Evolutionary conservation across 768 basidiomycete genomes (phyloP), one percentile per base, ranked within the genome.

Genomic region (Xerocomellus dryophilus): DNA sequence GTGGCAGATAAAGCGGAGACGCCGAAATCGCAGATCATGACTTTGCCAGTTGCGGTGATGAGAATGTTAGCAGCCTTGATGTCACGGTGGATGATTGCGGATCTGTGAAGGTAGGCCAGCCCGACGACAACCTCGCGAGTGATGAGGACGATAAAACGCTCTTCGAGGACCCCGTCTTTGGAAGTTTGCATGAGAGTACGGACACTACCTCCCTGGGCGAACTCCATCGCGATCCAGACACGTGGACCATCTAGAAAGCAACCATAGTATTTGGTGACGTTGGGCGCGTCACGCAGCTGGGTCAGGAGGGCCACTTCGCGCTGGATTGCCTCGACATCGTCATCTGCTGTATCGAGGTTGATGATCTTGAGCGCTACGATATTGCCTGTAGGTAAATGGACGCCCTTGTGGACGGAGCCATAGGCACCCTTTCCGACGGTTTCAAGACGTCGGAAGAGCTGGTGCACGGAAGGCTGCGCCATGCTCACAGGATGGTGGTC

Each of bases 221-320:
- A 86, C 69, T 99, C 97, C 97, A 99, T 99, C 35, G 88, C 92
- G 61, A 99, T 98, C 95, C 97, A 99, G 10, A 99, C 93, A 45
- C 92, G 89, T 27, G 93, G 90, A 0, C 94, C 95, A 66, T 96
- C 90, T 67, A 97, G 81, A 73, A 90, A 87, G 73, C 93, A 97
- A n/a, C 93, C 96, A 71, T 86, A 97, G 75, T 99, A 99, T 64
- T 91, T 83, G 21, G 91, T 98, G 64, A 97, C 84, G 66, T 95
- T 95, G 27, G 90, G 86, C 0, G 90, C 90, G 53, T 93, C 92
- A 20, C 92, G 79, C 31, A 98, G 81, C 66, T 96, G 93, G 42
- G 88, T 86, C 18, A 98, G 79, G 47, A 99, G 82, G 10, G 93
- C 85, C 29, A 99, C 93, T 72, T 98, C 97, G 56, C 90, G 88